phyloP scores from a whole-genome alignment of 2,329 filamentous ascomycete species.

The Stagonosporopsis chrysanthemi region DNA sequence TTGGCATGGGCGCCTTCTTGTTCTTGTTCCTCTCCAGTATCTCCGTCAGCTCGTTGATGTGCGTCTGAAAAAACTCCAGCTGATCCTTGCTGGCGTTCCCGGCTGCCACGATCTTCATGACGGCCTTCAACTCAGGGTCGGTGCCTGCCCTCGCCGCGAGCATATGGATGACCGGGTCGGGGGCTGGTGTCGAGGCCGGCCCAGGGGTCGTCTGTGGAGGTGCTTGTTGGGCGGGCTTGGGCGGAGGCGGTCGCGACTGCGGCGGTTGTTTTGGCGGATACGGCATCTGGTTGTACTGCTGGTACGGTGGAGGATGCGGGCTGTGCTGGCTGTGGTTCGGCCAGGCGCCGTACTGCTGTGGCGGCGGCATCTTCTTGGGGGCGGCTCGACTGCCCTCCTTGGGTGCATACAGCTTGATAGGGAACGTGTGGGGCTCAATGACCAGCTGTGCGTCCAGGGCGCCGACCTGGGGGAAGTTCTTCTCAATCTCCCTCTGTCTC shows the following conservation, averaged over 20 bases:
- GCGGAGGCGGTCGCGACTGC: conserved; percentile 40
- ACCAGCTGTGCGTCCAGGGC: conserved; percentile 67
- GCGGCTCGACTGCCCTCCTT: conserved; percentile 34
- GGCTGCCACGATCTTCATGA: conserved; percentile 84
- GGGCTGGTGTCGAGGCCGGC: conserved; percentile 47
- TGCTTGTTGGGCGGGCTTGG: conserved; percentile 38
- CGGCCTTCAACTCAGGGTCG: conserved; percentile 74
- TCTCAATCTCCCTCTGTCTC: conserved; percentile 64
- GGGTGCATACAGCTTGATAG: conserved; percentile 59
- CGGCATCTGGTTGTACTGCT: conserved; percentile 16
- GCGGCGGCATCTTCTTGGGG: conserved; percentile 40
- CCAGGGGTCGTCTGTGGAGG: conserved; percentile 29
- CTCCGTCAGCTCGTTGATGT: conserved; percentile 80
- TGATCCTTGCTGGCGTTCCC: conserved; percentile 76
- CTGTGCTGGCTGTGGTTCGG: conserved; percentile 43
- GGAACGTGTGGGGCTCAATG: conserved; percentile 81
- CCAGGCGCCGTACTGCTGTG: conserved; percentile 43
- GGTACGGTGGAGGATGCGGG: conserved; percentile 32
- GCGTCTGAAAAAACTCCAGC: conserved; percentile 76
- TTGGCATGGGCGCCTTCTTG: conserved; percentile 23
- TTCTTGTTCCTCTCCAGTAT: conserved; percentile 54
- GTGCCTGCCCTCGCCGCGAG: conserved; percentile 77
- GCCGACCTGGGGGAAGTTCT: conserved; percentile 49
- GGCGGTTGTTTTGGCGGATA: conserved; percentile 23
- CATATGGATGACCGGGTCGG: conserved; percentile 83